These are phyloP conservation scores for Picochlorum sp. DNA, from an alignment of 139 green algal genomes.

Conservation along the genomic window DNA sequence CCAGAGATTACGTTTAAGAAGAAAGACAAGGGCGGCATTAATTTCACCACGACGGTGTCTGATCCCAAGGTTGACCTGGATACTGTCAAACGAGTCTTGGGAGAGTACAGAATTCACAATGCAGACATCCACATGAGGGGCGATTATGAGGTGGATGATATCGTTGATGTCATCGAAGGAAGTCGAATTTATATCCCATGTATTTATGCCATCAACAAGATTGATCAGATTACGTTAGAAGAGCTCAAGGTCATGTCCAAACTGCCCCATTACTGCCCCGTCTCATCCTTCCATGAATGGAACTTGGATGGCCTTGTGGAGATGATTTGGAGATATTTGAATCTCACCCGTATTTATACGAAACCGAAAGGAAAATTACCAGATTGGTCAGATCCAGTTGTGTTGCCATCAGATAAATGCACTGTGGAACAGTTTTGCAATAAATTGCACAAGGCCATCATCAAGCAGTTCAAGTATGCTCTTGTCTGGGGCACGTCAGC, in stretches of 20 bases:
- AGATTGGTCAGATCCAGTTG: constrained; percentile 95
- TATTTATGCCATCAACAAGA: constrained; percentile 99
- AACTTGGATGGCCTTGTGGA: constrained; percentile 92
- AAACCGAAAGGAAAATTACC: constrained; percentile 91
- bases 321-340: constrained; percentile 94
- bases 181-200: constrained; percentile 87
- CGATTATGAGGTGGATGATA: constrained; percentile 83
- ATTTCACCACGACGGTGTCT: constrained; percentile 42
- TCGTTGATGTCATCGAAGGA: constrained; percentile 98
- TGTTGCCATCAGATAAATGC: constrained; percentile 49
- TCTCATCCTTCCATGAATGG: constrained; percentile 84
- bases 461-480: constrained; percentile 94
- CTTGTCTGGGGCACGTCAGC: constrained; percentile 78
- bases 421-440: constrained; percentile 87
- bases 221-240: constrained; percentile 82
- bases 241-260: constrained; percentile 84
- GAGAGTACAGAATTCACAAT: constrained; percentile 89
- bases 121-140: constrained; percentile 82
- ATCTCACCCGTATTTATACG: constrained; percentile 86
- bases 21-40: constrained; percentile 94
- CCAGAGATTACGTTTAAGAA: constrained; percentile 85
- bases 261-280: constrained; percentile 94
- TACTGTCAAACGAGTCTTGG: constrained; percentile 73
- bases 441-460: constrained; percentile 56
- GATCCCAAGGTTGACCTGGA: constrained; percentile 79